Percentiles rank a stretch among this genome's conserved stretches.
Evolutionary conservation across 768 basidiomycete species (phyloP).

Genomic region (Nevesoporus exiguus): DNA sequence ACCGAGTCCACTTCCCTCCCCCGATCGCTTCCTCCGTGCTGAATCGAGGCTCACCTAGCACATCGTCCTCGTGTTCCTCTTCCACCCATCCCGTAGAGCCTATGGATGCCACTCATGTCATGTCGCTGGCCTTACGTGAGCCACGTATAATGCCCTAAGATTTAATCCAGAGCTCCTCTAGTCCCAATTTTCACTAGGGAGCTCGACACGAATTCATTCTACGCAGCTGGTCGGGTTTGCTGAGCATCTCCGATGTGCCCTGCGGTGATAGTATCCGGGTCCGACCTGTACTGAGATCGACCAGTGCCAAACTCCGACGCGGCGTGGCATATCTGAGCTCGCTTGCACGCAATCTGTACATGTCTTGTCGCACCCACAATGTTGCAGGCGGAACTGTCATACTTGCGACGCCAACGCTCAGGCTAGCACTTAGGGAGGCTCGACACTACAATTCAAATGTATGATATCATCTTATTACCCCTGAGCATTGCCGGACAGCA

Average conservation of each 20-base stretch:
- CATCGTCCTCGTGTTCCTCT: conserved; percentile 5
- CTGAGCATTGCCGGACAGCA: neutral
- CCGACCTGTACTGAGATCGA: neutral
- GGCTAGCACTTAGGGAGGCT: neutral
- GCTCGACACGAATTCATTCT: conserved; percentile 7
- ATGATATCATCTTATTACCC: conserved; percentile 9
- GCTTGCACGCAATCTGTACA: neutral
- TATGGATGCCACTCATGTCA: conserved; percentile 2
- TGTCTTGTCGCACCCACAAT: conserved; percentile 5
- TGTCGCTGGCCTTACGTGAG: conserved; percentile 1
- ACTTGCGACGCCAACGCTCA: conserved; percentile 2
- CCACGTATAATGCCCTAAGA: neutral
- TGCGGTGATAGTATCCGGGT: neutral
- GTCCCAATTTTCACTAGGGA: neutral
- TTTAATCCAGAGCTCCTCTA: conserved; percentile 6
- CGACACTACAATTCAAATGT: neutral
- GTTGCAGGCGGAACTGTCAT: conserved; percentile 1
- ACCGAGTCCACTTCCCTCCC: neutral
- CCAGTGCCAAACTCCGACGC: conserved; percentile 9
- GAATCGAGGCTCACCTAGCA: neutral
- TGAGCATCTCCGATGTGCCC: conserved; percentile 19
- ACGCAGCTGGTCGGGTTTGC: conserved; percentile 10
- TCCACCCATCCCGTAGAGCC: neutral
- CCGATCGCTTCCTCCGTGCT: neutral
- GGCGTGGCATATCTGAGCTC: conserved; percentile 6